A percentile compares a stretch with the other conserved stretches of the same genome.
Conservation (phyloP, 495 filamentous ascomycete genomes). For the Aspergillus funiculosus region DNA sequence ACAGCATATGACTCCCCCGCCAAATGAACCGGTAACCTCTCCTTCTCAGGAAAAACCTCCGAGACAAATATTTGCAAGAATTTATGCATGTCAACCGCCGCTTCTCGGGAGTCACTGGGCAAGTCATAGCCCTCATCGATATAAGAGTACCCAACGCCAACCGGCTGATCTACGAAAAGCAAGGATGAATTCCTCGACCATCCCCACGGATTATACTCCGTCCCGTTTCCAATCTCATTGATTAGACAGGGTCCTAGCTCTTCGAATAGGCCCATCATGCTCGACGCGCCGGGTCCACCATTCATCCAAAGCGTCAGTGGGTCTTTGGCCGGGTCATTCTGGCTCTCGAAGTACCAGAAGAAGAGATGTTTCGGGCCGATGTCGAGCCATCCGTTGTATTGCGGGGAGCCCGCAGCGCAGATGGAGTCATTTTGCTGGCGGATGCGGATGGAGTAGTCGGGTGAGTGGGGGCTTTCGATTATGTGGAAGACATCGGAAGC, state of each 20-base stretch:
- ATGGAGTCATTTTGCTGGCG: conserved; percentile 33
- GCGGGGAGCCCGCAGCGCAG: conserved; percentile 32
- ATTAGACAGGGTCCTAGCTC: conserved; percentile 41
- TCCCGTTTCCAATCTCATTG: conserved; percentile 35
- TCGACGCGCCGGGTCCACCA: conserved; percentile 41
- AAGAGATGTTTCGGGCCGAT: conserved; percentile 45
- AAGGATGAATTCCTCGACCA: conserved; percentile 43
- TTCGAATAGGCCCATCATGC: conserved; percentile 35
- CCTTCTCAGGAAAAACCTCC: conserved; percentile 34
- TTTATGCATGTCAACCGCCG: conserved; percentile 34
- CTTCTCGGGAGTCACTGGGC: conserved; percentile 23
- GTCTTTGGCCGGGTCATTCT: conserved; percentile 46
- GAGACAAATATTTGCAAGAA: conserved; percentile 40
- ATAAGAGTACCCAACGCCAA: conserved; percentile 42
- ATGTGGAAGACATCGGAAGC: too few relatives aligned
- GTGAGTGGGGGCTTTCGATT: conserved; percentile 14
- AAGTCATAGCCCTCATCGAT: conserved; percentile 27
- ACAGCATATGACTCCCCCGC: conserved; percentile 35
- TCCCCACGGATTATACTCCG: conserved; percentile 39
- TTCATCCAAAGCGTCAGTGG: conserved; percentile 57
- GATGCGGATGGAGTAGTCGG: conserved; percentile 35
- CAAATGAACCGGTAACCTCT: conserved; percentile 27
- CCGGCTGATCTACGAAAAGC: conserved; percentile 45
- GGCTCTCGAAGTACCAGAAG: conserved; percentile 57
- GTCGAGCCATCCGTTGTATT: conserved; percentile 40